Evolutionary conservation across 805 yeast genomes (phyloP), one percentile per base, ranked within the genome.

Genomic region (Candida boleticola): DNA sequence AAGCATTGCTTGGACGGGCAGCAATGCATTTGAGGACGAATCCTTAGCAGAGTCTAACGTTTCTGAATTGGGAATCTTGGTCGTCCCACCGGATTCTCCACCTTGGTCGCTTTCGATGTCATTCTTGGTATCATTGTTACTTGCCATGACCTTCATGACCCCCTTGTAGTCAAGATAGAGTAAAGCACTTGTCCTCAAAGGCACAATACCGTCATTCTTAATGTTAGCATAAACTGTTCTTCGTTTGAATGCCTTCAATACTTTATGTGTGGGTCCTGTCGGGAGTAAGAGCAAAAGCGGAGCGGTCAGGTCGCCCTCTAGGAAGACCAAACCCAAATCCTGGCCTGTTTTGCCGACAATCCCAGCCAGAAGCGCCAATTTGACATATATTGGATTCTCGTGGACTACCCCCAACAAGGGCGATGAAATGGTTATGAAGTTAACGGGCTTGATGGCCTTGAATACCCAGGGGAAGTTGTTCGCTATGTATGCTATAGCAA

Each of bases 201-300:
- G 98, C 1, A 93, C 99, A 40, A 93, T 89, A 2, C 99, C 99
- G 64, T 93, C 99, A 61, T 93, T 83, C 16, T 87, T 72, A 0
- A 86, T 83, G 63, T 93, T 93, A 0, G 98, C 97, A 61, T 93
- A 93, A 0, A 85, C 67, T 0, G 97, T 89, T 47, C 97, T 71
- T 45, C 84, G 67, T 32, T 71, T 58, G 63, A 93, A 92, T 43
- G 64, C 62, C 43, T 77, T 76, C 44, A 92, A 71, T 0, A 85
- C 71, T 27, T 63, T 64, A 46, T 83, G 82, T 0, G 92, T 83
- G 2, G 90, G 86, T 4, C 85, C 82, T 1, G 84, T 71, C 0
- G 97, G 95, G 3, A 92, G 66, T 20, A 87, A 64, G 46, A 87
- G 80, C 31, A 93, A 64, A 11, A 93, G 61, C 0, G 97, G 96